Base-by-base conservation (phyloP, 192 early-diverging fungal genomes). In the Mortierella claussenii region DNA sequence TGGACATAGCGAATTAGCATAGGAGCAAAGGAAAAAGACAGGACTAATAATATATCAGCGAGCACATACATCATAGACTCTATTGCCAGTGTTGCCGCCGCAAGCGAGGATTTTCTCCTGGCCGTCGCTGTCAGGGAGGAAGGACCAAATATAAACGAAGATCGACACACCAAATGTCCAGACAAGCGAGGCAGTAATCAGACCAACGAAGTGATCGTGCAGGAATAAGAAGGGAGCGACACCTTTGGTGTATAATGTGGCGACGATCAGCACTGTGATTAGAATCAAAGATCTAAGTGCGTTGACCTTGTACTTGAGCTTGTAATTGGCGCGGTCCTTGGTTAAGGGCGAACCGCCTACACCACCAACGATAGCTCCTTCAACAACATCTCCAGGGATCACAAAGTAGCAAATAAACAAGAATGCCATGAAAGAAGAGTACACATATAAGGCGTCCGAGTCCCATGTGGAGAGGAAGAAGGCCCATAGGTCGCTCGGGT, bases 11-110 rank as follows among this genome's bases (percentile, higher is more conserved):
- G n/a, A n/a, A n/a, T n/a, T n/a, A n/a, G n/a, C 37, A 40, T 7
- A 40, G 37, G 13, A 40, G 13, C 7, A 40, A 13, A 40, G 37
- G 37, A 40, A 40, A 40, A 40, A 13, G 37, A 13, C 7, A 40
- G 37, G 37, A 40, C 37, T 13, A 40, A 13, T 40, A 10, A 40
- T 40, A 40, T 7, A 40, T 13, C 7, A 40, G 13, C 7, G 13
- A 40, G 13, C 18, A 52, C 80, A 65, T 80, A 86, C 87, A 61
- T 98, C 96, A 79, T 99, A 98, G 20, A 95, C 60, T 15, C 83
- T 71, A 80, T 94, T 95, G 32, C 94, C 92, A n/a, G 94, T 91
- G 85, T 98, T 97, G 32, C 96, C 97, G 15, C 93, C 94, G 23
- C 85, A 78, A 10, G 96, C 91, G 37, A 98, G 80, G 24, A 91